Evolutionary conservation across 495 filamentous ascomycete species (phyloP).

Genomic region (Lophiostoma macrostomum): DNA sequence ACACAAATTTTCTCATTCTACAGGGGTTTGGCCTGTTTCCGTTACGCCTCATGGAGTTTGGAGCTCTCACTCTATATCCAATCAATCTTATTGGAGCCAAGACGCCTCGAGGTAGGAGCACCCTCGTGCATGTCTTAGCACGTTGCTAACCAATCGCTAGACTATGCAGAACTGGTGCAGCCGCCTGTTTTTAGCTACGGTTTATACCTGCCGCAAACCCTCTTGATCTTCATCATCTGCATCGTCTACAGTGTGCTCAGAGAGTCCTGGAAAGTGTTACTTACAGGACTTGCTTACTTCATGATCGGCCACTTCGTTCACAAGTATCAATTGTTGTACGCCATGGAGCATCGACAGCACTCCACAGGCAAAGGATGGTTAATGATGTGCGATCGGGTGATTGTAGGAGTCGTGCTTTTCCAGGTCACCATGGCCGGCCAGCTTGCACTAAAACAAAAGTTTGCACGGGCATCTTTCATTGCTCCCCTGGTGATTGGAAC

Average conservation of each 20-base stretch:
- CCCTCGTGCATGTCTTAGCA: neutral
- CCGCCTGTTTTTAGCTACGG: conserved; percentile 93
- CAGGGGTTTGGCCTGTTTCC: conserved; percentile 91
- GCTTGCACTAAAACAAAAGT: conserved; percentile 69
- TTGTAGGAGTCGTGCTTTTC: conserved; percentile 80
- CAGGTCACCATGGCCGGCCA: conserved; percentile 89
- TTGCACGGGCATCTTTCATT: conserved; percentile 66
- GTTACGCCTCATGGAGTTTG: conserved; percentile 86
- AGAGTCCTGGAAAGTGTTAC: conserved; percentile 73
- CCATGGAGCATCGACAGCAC: conserved; percentile 96
- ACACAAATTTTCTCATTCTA: conserved; percentile 90
- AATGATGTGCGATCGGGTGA: conserved; percentile 87
- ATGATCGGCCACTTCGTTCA: conserved; percentile 86
- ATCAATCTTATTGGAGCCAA: conserved; percentile 73
- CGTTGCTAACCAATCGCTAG: conserved; percentile 39
- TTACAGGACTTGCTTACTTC: conserved; percentile 86
- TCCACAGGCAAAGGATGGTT: conserved; percentile 92
- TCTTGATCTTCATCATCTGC: conserved; percentile 90
- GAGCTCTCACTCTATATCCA: conserved; percentile 79
- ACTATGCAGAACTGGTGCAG: conserved; percentile 78
- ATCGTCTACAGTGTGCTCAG: conserved; percentile 90
- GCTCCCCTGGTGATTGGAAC: conserved; percentile 73
- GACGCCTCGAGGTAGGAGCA: conserved; percentile 65
- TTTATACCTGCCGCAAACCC: conserved; percentile 87
- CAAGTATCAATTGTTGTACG: conserved; percentile 97